These are phyloP conservation scores for Hanseniaspora lachancei DNA, from an alignment of 805 yeast genomes.

Conservation along the genomic window DNA sequence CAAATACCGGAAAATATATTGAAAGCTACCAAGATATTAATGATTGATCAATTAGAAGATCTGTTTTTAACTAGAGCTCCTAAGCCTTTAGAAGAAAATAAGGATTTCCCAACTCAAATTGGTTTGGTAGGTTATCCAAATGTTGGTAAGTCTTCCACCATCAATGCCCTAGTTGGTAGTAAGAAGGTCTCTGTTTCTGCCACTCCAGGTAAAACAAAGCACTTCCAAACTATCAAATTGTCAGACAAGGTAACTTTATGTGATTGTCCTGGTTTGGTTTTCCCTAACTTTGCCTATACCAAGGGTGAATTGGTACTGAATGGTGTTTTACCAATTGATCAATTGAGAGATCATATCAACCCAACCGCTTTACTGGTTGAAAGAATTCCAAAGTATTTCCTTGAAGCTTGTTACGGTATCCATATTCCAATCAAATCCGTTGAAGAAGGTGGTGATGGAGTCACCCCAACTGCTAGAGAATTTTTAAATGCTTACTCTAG, in stretches of 20 bases:
- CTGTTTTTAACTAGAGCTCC: slow-evolving; percentile 71
- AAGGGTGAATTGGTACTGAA: slow-evolving; percentile 94
- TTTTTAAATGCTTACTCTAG: slow-evolving; percentile 82
- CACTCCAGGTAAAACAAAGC: slow-evolving; percentile 98
- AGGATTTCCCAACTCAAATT: slow-evolving; percentile 54
- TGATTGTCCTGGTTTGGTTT: slow-evolving; percentile 98
- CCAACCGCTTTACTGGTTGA: slow-evolving; percentile 77
- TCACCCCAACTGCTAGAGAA: slow-evolving; percentile 74
- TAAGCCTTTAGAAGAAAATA: slow-evolving; percentile 42
- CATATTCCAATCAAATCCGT: slow-evolving; percentile 60
- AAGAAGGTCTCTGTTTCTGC: slow-evolving; percentile 96
- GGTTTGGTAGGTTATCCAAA: slow-evolving; percentile 98
- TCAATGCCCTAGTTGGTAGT: slow-evolving; percentile 89
- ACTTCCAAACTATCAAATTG: slow-evolving; percentile 87
- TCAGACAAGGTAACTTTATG: slow-evolving; percentile 75
- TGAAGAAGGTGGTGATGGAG: slow-evolving; percentile 81
- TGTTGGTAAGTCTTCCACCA: slow-evolving; percentile 93
- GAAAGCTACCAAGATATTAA: slow-evolving; percentile 53
- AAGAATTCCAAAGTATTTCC: slow-evolving; percentile 73
- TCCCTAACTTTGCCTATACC: slow-evolving; percentile 93
- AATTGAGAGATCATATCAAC: slow-evolving; percentile 79
- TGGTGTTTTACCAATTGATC: slow-evolving; percentile 98
- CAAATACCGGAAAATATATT: slow-evolving; percentile 25
- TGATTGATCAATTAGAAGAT: slow-evolving; percentile 73
- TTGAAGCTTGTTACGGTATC: slow-evolving; percentile 91